Base-by-base conservation (phyloP, 495 filamentous ascomycete species). In the Letharia columbiana region DNA sequence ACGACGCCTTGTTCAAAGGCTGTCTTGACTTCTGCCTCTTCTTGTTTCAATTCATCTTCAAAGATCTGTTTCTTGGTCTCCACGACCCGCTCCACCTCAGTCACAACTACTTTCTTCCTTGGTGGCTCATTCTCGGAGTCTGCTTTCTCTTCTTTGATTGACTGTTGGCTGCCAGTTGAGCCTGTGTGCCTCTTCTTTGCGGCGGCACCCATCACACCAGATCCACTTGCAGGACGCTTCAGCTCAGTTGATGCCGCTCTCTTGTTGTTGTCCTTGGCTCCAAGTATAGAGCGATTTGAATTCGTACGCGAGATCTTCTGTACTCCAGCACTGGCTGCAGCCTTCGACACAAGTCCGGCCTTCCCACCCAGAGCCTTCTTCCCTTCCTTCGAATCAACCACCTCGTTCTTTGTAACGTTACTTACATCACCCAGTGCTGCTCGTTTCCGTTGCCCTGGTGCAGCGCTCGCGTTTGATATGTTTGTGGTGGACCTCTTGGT, bases 371-470 rank as follows among this genome's bases (percentile, higher is more conserved):
- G 71, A 45, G 81, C 75, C 79, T 95, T 96, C 84, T 96, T 93
- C 40, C 78, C 83, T 61, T 81, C 82, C 68, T 83, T 83, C 42
- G 71, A 66, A 35, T 91, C 90, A 45, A 73, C 75, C 8, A 74
- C 79, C 18, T 92, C 90, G 33, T 76, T 79, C 77, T 96, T 96
- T 65, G 84, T 84, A 61, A 96, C 89, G 80, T 98, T 98, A 83
- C 92, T 98, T 67, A 96, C 87, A 81, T 98, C 93, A 37, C 91
- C 91, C 28, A 98, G 83, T 41, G 89, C 91, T 71, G 87, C 80
- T 71, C 91, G 89, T 74, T 86, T 87, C 72, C 87, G 82, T 67
- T 78, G 80, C 17, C 73, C 73, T 39, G 77, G 76, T 54, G 79
- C 72, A 70, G 82, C 77, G 58, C 66, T 75, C 23, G 74, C 69